Conservation (phyloP, 208 protist genomes). For the Acanthamoeba sp. region DNA sequence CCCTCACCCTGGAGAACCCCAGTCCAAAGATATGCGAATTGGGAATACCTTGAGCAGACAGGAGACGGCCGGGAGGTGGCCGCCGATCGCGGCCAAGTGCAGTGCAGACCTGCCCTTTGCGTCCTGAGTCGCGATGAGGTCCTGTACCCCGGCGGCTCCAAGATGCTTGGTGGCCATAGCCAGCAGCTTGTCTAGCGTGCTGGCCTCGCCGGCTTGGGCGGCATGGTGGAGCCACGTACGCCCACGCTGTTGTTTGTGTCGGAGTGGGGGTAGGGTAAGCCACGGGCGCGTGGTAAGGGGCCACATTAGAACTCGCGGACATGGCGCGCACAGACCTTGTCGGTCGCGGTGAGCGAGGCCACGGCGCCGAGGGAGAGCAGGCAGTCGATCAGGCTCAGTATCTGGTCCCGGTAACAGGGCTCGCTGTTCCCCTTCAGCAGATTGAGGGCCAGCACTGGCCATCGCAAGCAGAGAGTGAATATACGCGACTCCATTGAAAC, state of each 20-base stretch:
- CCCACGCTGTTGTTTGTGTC: neutral
- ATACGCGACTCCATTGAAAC: neutral
- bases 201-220: neutral
- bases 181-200: neutral
- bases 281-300: neutral
- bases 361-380: constrained; percentile 25
- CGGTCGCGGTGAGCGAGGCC: neutral
- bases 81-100: neutral
- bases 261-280: too few species aligned
- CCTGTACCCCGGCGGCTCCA: neutral
- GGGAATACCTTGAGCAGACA: neutral
- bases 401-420: neutral
- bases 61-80: neutral
- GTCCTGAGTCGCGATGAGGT: neutral
- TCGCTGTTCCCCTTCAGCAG: neutral
- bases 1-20: too few species aligned
- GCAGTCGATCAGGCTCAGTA: neutral
- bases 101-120: neutral
- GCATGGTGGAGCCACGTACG: constrained; percentile 19
- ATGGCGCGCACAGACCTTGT: neutral
- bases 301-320: neutral
- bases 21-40: too few species aligned
- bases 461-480: neutral
- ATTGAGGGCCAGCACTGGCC: neutral
- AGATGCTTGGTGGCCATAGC: neutral